These are phyloP conservation scores for Candida morakotiae DNA, from an alignment of 805 yeast genomes.

Conservation along the genomic window DNA sequence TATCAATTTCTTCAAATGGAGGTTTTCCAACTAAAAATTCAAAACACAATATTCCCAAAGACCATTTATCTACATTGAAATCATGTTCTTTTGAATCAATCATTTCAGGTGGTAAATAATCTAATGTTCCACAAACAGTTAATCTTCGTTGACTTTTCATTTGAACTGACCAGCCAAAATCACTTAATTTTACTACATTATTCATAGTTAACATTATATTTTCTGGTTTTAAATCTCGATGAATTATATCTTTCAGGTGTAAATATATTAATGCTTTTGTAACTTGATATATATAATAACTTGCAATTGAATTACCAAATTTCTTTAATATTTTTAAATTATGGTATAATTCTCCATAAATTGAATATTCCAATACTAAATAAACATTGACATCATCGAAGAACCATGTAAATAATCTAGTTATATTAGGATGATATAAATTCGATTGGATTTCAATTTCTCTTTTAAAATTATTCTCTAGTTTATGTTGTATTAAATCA, in stretches of 20 bases:
- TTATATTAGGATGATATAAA: slow-evolving; percentile 72
- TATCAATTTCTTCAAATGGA: slow-evolving; percentile 83
- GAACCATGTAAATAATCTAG: slow-evolving; percentile 82
- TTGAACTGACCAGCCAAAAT: slow-evolving; percentile 91
- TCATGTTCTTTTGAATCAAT: slow-evolving; percentile 80
- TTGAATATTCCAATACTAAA: slow-evolving; percentile 77
- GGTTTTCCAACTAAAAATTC: slow-evolving; percentile 87
- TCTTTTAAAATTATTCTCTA: slow-evolving; percentile 81
- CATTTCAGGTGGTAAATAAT: slow-evolving; percentile 94
- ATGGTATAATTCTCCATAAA: slow-evolving; percentile 83
- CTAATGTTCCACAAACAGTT: slow-evolving; percentile 93
- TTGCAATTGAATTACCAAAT: slow-evolving; percentile 70
- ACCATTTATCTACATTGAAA: slow-evolving; percentile 83
- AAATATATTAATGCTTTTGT: slow-evolving; percentile 74
- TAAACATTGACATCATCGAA: slow-evolving; percentile 78
- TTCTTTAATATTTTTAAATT: slow-evolving; percentile 61
- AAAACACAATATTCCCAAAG: slow-evolving; percentile 80
- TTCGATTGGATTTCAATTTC: slow-evolving; percentile 89
- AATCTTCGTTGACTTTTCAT: slow-evolving; percentile 41
- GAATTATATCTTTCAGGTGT: slow-evolving; percentile 78
- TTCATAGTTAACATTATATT: slow-evolving; percentile 76
- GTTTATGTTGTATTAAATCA: slow-evolving; percentile 69
- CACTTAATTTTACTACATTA: slow-evolving; percentile 78
- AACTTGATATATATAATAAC: slow-evolving; percentile 77
- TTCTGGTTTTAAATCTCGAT: slow-evolving; percentile 93